Conservation (phyloP, 2,329 filamentous ascomycete genomes). For the Talaromyces amestolkiae region DNA sequence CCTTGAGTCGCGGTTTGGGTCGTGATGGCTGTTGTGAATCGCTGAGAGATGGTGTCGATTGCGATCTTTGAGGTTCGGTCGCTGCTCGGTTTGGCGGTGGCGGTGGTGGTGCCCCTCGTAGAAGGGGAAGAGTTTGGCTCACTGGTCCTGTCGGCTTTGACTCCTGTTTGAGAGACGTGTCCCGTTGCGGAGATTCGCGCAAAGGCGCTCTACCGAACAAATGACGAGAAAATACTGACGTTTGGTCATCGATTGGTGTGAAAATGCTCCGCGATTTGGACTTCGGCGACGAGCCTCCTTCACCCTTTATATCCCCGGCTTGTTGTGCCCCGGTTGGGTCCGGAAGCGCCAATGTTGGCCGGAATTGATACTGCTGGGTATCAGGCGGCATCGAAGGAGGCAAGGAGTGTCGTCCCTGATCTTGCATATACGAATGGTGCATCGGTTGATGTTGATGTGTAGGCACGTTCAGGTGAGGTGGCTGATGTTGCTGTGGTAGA, state of each 20-base stretch:
- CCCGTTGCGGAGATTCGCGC: constrained; percentile 46
- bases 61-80: constrained; percentile 43
- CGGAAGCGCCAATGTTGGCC: constrained; percentile 59
- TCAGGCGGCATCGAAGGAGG: constrained; percentile 67
- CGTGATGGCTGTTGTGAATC: constrained; percentile 68
- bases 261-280: constrained; percentile 87
- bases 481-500: constrained; percentile 35
- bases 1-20: constrained; percentile 78
- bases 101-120: constrained; percentile 54
- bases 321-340: constrained; percentile 57
- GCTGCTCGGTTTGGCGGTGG: constrained; percentile 52
- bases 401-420: constrained; percentile 67
- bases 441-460: constrained; percentile 44
- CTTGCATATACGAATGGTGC: constrained; percentile 71
- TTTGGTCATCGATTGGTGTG: constrained; percentile 91
- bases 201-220: constrained; percentile 61
- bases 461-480: constrained; percentile 30
- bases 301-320: constrained; percentile 39
- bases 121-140: constrained; percentile 50
- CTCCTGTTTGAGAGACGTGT: constrained; percentile 40
- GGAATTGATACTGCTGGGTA: constrained; percentile 18
- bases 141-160: constrained; percentile 42
- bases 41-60: constrained; percentile 66
- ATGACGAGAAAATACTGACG: constrained; percentile 83
- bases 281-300: constrained; percentile 56